Evolutionary conservation across 129 eudicot genomes (phyloP), one percentile per base, ranked within the genome.

Genomic region (Pulicaria dysenterica): DNA sequence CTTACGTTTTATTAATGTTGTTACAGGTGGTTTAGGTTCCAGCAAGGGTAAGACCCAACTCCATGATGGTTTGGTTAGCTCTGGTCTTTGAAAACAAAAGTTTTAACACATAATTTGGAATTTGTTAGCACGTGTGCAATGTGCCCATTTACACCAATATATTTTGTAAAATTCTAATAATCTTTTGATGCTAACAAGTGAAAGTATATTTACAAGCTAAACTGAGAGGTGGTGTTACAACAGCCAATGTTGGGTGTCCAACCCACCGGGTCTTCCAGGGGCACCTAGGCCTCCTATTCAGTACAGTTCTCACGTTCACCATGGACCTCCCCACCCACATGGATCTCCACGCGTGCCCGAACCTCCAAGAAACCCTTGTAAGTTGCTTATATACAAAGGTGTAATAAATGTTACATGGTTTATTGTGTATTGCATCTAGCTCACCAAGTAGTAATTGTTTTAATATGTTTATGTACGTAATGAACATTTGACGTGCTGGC

Each of bases 221-320:
- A n/a, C n/a, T n/a, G n/a, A n/a, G n/a, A n/a, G n/a, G n/a, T n/a
- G n/a, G n/a, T n/a, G n/a, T n/a, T n/a, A n/a, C n/a, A n/a, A 47
- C 12, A 31, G 15, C 12, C 75, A 34, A 42, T 70, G 19, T 43
- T 51, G 64, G 55, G 3, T 70, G 16, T 41, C 74, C 13, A 16
- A 72, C 14, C 58, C 76, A 44, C 46, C 68, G 41, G 17, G 58
- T 45, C 76, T n/a, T n/a, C n/a, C n/a, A n/a, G n/a, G n/a, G n/a
- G n/a, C 67, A 14, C 76, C 67, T 34, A 34, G 63, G 63, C 63
- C 15, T 4, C 3, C 63, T 31, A 34, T 34, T 36, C 45, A 37
- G 7, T 48, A 40, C 36, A 1, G 49, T 62, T 41, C 34, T 3
- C 7, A 8, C 11, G 24, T 60, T 8, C 66, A 24, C 6, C 64